phyloP scores from a whole-genome alignment of 1,284 basidiomycete genomes.

The Cryptococcus sp. region DNA sequence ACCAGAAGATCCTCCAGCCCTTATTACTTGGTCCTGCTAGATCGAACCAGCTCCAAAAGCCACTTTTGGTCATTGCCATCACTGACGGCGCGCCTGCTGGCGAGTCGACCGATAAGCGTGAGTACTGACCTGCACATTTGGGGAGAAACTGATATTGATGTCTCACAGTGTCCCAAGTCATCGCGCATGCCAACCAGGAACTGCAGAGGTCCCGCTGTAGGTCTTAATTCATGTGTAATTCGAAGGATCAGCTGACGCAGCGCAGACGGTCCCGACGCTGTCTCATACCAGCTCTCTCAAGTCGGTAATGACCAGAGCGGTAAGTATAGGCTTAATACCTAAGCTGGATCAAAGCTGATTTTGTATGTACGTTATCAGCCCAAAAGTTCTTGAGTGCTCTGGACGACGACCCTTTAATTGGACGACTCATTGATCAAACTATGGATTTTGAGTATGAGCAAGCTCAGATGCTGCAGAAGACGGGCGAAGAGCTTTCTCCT shows the following conservation, averaged over 20 bases:
- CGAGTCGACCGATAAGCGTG: conserved; percentile 49
- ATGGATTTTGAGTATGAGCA: conserved; percentile 53
- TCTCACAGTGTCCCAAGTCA: conserved; percentile 47
- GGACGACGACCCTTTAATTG: conserved; percentile 54
- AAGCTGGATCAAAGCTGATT: background rate
- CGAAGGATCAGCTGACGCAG: background rate
- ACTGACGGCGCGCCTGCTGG: conserved; percentile 54
- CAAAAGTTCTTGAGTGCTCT: conserved; percentile 39
- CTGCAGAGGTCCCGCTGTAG: conserved; percentile 47
- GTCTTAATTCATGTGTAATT: conserved; percentile 4
- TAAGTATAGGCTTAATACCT: conserved; percentile 6
- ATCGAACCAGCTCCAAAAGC: conserved; percentile 52
- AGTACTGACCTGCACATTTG: conserved; percentile 1
- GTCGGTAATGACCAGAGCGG: conserved; percentile 54
- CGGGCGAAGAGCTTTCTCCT: conserved; percentile 32
- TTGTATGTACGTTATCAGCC: conserved; percentile 11
- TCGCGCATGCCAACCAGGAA: conserved; percentile 47
- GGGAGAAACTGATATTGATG: conserved; percentile 2
- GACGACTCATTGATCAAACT: conserved; percentile 52
- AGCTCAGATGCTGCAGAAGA: conserved; percentile 51
- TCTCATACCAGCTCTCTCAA: conserved; percentile 55
- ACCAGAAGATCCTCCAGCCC: conserved; percentile 55
- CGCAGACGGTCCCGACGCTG: conserved; percentile 53
- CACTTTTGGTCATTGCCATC: conserved; percentile 53
- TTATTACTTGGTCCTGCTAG: conserved; percentile 54